These are phyloP conservation scores for Tricholoma saponaceum DNA, from an alignment of 768 basidiomycete species.

Conservation along the genomic window DNA sequence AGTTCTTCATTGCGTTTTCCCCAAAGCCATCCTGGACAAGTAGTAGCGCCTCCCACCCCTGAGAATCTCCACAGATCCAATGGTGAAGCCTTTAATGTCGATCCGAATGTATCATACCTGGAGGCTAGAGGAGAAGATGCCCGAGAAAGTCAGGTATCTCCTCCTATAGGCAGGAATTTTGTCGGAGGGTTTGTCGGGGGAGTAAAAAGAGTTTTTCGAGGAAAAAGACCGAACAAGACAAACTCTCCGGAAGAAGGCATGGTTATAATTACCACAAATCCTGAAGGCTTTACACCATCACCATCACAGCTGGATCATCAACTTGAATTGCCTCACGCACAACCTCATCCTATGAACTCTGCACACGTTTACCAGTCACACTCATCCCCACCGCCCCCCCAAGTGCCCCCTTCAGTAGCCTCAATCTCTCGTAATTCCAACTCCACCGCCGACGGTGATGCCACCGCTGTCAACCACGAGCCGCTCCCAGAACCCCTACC, in stretches of 20 bases:
- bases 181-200: conserved; percentile 5
- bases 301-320: neutral
- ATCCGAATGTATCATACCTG: conserved; percentile 10
- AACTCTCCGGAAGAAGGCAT: conserved; percentile 4
- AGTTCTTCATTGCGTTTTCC: too few species aligned
- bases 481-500: conserved; percentile 1
- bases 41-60: neutral
- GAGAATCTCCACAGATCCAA: conserved; percentile 6
- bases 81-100: conserved; percentile 10
- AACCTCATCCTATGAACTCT: neutral
- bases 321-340: neutral
- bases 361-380: neutral
- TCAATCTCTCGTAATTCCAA: conserved; percentile 6
- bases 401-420: neutral
- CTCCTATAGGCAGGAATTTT: conserved; percentile 5
- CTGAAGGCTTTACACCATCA: neutral
- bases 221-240: neutral
- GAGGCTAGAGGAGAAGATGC: neutral
- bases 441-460: conserved; percentile 7
- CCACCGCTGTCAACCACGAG: conserved; percentile 10
- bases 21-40: too few species aligned
- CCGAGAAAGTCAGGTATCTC: neutral
- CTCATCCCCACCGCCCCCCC: neutral
- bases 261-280: neutral
- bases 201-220: conserved; percentile 12